Evolutionary conservation across 768 basidiomycete genomes (phyloP).

Genomic region (Gautieria morchelliformis): DNA sequence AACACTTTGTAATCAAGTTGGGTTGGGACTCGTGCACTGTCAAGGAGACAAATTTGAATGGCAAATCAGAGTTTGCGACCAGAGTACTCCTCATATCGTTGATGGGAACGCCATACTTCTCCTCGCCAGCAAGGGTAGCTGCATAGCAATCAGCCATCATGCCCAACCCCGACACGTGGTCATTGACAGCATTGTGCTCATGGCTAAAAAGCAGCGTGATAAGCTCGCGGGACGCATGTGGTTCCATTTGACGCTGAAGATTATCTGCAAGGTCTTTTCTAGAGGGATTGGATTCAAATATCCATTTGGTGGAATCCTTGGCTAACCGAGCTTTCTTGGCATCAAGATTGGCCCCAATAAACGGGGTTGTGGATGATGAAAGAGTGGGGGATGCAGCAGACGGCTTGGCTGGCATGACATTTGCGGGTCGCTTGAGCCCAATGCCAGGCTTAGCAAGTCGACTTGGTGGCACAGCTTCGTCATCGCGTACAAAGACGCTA

Average conservation of each 20-base stretch:
- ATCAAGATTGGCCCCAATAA: slow-evolving; percentile 48
- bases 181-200: slow-evolving; percentile 92
- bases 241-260: slow-evolving; percentile 88
- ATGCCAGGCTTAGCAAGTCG: slow-evolving; percentile 28
- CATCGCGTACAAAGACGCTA: slow-evolving; percentile 28
- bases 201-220: slow-evolving; percentile 79
- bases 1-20: slow-evolving; percentile 75
- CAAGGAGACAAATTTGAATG: slow-evolving; percentile 88
- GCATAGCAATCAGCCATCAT: slow-evolving; percentile 69
- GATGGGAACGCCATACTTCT: slow-evolving; percentile 34
- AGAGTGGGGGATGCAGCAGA: slow-evolving; percentile 24
- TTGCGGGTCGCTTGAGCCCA: slow-evolving; percentile 36
- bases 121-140: slow-evolving; percentile 44
- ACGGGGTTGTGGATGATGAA: slow-evolving; percentile 28
- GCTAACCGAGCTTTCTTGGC: slow-evolving; percentile 55
- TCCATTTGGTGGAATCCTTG: slow-evolving; percentile 75
- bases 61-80: slow-evolving; percentile 82
- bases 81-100: slow-evolving; percentile 54
- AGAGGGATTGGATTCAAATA: slow-evolving; percentile 76
- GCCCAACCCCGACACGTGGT: slow-evolving; percentile 72
- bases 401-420: slow-evolving; percentile 24
- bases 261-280: slow-evolving; percentile 82
- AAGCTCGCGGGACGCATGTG: slow-evolving; percentile 67
- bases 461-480: slow-evolving; percentile 22
- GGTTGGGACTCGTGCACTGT: slow-evolving; percentile 87